phyloP scores from a whole-genome alignment of 2,329 filamentous ascomycete species.

The Chaetomiaceae sp. region DNA sequence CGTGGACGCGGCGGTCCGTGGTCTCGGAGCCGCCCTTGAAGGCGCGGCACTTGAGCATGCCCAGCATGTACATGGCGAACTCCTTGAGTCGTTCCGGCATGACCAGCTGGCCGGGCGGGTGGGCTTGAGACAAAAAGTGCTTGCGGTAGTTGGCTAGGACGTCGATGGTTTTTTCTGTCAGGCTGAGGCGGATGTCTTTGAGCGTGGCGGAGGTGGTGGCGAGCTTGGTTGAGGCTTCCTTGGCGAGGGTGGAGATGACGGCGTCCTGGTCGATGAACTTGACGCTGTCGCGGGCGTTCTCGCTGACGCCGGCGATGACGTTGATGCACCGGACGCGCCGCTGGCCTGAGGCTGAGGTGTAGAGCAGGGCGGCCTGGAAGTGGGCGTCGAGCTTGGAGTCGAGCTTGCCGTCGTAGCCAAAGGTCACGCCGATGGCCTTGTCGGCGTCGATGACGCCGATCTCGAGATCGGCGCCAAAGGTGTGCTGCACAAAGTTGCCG shows the following conservation, averaged over 20 bases:
- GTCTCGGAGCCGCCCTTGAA: slow-evolving; percentile 92
- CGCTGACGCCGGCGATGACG: slow-evolving; percentile 85
- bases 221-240: slow-evolving; percentile 88
- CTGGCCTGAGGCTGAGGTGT: slow-evolving; percentile 86
- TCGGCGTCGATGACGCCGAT: slow-evolving; percentile 90
- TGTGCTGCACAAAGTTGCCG: slow-evolving; percentile 94
- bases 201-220: slow-evolving; percentile 63
- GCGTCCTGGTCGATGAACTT: slow-evolving; percentile 96
- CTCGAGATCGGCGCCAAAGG: slow-evolving; percentile 89
- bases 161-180: slow-evolving; percentile 91
- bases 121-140: slow-evolving; percentile 74
- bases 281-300: slow-evolving; percentile 77
- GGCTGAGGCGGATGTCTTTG: slow-evolving; percentile 76
- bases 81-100: slow-evolving; percentile 95
- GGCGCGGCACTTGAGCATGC: slow-evolving; percentile 81
- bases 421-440: slow-evolving; percentile 86
- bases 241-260: slow-evolving; percentile 80
- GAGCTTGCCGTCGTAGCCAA: slow-evolving; percentile 95
- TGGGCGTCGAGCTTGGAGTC: slow-evolving; percentile 94
- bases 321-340: slow-evolving; percentile 90
- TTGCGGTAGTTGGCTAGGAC: slow-evolving; percentile 90
- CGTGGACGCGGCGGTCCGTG: slow-evolving; percentile 84
- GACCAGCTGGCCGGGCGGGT: slow-evolving; percentile 88
- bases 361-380: slow-evolving; percentile 92
- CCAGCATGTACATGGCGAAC: slow-evolving; percentile 92